phyloP scores from a whole-genome alignment of 2,329 filamentous ascomycete genomes.

The Rhynchosporium graminicola region DNA sequence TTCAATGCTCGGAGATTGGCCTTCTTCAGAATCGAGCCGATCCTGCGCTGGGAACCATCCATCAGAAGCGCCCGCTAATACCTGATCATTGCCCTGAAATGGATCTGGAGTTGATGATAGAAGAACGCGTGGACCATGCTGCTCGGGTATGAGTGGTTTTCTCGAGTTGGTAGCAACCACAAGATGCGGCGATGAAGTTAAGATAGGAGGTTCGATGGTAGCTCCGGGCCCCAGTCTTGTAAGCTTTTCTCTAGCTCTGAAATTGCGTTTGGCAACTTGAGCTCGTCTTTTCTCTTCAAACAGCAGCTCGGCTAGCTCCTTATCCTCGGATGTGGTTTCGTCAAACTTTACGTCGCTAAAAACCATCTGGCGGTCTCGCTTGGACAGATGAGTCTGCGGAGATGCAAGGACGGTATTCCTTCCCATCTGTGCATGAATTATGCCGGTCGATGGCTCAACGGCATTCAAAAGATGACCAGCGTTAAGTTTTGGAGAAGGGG shows the following conservation, averaged over 20 bases:
- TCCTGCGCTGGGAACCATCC: not conserved
- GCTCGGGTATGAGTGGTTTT: too few species aligned
- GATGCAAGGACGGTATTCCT: not conserved
- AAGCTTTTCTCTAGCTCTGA: slow-evolving; percentile 5
- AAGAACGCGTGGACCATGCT: not conserved
- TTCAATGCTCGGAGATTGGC: not conserved
- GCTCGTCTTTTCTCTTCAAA: not conserved
- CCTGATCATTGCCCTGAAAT: not conserved
- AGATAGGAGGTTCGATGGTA: too few species aligned
- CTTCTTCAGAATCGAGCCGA: not conserved
- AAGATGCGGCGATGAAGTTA: not conserved
- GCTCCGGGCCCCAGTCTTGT: not conserved
- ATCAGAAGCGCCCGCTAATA: not conserved
- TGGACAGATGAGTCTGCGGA: not conserved
- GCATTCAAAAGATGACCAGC: not conserved
- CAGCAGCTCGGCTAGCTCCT: not conserved
- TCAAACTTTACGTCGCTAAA: not conserved
- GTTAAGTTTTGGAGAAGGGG: not conserved
- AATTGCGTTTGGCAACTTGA: not conserved
- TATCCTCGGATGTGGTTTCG: not conserved
- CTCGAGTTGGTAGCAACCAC: too few species aligned
- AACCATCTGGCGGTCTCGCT: not conserved
- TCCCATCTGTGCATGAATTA: not conserved
- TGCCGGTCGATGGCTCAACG: not conserved
- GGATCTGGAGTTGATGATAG: slow-evolving; percentile 3